Percentiles rank a stretch among this genome's conserved stretches.
Evolutionary conservation across 2,329 filamentous ascomycete genomes (phyloP).

Genomic region (Peltaster fructicola): DNA sequence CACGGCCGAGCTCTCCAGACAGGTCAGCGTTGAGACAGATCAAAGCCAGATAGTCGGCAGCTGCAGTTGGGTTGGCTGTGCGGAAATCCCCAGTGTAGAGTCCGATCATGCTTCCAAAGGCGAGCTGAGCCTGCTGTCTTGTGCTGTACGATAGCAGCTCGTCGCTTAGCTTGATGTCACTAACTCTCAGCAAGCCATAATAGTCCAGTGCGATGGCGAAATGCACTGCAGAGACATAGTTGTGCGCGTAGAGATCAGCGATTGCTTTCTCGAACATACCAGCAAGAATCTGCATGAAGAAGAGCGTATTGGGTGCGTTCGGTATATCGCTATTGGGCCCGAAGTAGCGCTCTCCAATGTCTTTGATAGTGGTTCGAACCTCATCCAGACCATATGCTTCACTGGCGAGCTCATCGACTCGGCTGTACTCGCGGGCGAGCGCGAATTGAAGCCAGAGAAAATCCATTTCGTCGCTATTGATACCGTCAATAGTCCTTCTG

Average conservation of each 20-base stretch:
- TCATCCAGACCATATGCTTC: conserved; percentile 46
- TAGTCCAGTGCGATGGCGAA: conserved; percentile 79
- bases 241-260: conserved; percentile 77
- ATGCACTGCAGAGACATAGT: conserved; percentile 85
- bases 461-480: conserved; percentile 44
- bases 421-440: conserved; percentile 43
- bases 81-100: conserved; percentile 95
- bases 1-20: conserved; percentile 52
- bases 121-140: conserved; percentile 61
- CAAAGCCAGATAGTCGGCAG: conserved; percentile 80
- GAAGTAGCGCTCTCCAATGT: conserved; percentile 86
- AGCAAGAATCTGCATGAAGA: conserved; percentile 76
- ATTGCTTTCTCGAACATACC: conserved; percentile 92
- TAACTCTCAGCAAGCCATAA: conserved; percentile 76
- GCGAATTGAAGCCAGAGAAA: conserved; percentile 51
- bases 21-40: conserved; percentile 86
- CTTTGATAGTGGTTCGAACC: conserved; percentile 62
- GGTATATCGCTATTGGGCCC: conserved; percentile 63
- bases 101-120: conserved; percentile 83
- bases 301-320: conserved; percentile 74
- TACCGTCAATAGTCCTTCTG: conserved; percentile 37
- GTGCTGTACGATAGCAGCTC: conserved; percentile 51
- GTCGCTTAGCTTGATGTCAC: conserved; percentile 57
- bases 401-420: conserved; percentile 42
- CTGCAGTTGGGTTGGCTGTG: conserved; percentile 70